Base-by-base conservation (phyloP, 2,329 filamentous ascomycete genomes). In the Monosporascus sp. region DNA sequence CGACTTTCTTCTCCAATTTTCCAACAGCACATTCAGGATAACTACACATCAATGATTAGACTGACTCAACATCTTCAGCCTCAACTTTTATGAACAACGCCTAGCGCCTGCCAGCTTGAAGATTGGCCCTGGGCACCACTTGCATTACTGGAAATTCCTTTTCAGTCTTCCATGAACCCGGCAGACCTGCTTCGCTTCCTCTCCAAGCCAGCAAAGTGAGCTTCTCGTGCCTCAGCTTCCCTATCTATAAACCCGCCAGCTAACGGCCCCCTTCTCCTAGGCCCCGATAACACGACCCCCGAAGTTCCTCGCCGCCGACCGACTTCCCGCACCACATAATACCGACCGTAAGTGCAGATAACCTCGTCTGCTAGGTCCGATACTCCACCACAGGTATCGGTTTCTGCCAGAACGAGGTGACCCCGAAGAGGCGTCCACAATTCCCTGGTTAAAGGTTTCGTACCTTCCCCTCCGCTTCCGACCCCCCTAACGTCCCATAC, bases 181-280 rank as follows among this genome's bases (percentile, higher is more conserved):
- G 88, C 87, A 78, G 89, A 95, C 76, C 85, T 95, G 69, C 84
- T 96, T 71, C 89, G 91, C 78, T 94, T 95, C 79, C 85, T 96
- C 66, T 95, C 90, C 71, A 94, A 94, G 81, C 91, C 91, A 71
- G 89, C 90, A 74, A 96, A 96, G 91, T 96, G 77, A 71, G 88
- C 26, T 78, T 20, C 18, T 20, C n/a, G 6, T 3, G 6, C 41
- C 41, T 24, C 38, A 18, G 14, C 28, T 47, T 49, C 53, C 58
- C 28, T 60, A 52, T 14, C 41, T 28, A 37, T 43, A 9, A 4
- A 8, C 18, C 35, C 18, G 37, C 37, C 26, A 37, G 28, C 46
- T 52, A 37, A 58, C 51, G 35, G 49, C 57, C 45, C 55, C 8
- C 24, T 46, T 48, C 17, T 50, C 20, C 28, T 60, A 86, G 83